Conservation (phyloP, 2,329 filamentous ascomycete genomes). For the Pyricularia pennisetigena region DNA sequence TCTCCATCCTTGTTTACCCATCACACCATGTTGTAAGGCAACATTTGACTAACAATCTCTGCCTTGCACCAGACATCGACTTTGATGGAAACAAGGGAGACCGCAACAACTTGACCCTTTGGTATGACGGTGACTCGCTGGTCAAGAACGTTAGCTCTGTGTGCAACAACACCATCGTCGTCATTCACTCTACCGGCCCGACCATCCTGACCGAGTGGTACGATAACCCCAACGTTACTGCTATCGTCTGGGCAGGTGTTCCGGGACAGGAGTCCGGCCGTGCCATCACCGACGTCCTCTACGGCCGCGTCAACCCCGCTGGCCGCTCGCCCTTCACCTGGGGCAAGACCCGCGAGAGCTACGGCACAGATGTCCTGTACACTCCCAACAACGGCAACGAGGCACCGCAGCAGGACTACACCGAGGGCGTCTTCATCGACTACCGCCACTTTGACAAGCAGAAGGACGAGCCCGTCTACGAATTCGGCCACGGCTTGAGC, state of each 20-base stretch:
- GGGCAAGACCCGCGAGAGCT: constrained; percentile 56
- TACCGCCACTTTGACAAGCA: constrained; percentile 64
- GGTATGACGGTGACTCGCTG: constrained; percentile 70
- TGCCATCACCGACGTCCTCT: constrained; percentile 71
- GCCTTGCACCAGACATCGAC: constrained; percentile 42
- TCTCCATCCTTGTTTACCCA: background rate
- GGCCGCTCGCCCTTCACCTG: constrained; percentile 76
- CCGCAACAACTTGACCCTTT: constrained; percentile 85
- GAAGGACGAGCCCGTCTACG: constrained; percentile 61
- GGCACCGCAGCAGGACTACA: constrained; percentile 64
- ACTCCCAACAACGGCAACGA: constrained; percentile 56
- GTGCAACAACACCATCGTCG: constrained; percentile 84
- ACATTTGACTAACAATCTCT: constrained; percentile 25
- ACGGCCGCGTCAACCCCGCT: constrained; percentile 67
- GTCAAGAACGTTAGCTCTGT: constrained; percentile 69
- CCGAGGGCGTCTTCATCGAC: constrained; percentile 74
- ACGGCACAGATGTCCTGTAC: constrained; percentile 58
- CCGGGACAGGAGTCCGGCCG: constrained; percentile 81
- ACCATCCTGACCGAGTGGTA: constrained; percentile 70
- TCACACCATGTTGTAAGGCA: background rate
- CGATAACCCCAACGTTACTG: constrained; percentile 68
- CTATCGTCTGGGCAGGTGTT: constrained; percentile 72
- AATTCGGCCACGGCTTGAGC: constrained; percentile 72
- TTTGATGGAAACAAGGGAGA: constrained; percentile 81
- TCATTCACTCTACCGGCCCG: constrained; percentile 78